Evolutionary conservation across 495 filamentous ascomycete genomes (phyloP), one percentile per base, ranked within the genome.

Genomic region (Filosporella fistucella): DNA sequence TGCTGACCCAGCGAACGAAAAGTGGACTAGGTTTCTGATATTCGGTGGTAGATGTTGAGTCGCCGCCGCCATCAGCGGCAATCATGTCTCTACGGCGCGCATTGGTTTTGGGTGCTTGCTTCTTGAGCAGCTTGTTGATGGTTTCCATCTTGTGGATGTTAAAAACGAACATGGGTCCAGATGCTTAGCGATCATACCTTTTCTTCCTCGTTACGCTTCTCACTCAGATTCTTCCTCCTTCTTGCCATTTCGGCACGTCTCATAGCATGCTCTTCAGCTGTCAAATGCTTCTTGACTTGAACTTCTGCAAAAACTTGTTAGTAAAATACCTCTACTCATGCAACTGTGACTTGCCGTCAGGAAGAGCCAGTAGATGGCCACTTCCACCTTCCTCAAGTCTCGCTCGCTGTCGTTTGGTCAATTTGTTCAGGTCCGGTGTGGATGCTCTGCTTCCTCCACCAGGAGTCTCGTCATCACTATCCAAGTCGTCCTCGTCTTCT

Each of bases 141-240:
- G 93, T 98, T 63, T 96, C 91, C 85, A 95, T 95, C 91, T 89
- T 47, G 42, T 25, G 25, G 40, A 22, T 36, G 45, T 61, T 49
- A 45, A 46, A 11, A 47, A 8, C 11, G 10, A 17, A 20, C 14
- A 36, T 9, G 2, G 10, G 21, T n/a, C 40, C 17, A 34, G 25
- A 9, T 18, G 18, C n/a, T 24, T 26, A 42, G 1, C 30, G 6
- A 47, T 21, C 60, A 35, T 70, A 89, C 91, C 81, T 98, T 98
- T 70, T 97, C 94, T 70, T 98, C 94, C 61, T 98, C 94, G 47
- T 96, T 93, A 21, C 93, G 86, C 74, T 96, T 96, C 62, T 97
- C 93, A 54, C 86, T 93, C n/a, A 98, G 76, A 55, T 97, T 96
- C 63, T 96, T 94, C 41, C 93, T 72, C 25, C 93, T 84, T 14